These are phyloP conservation scores for Boletus tomentosulus DNA, from an alignment of 768 basidiomycete genomes.

Conservation along the genomic window DNA sequence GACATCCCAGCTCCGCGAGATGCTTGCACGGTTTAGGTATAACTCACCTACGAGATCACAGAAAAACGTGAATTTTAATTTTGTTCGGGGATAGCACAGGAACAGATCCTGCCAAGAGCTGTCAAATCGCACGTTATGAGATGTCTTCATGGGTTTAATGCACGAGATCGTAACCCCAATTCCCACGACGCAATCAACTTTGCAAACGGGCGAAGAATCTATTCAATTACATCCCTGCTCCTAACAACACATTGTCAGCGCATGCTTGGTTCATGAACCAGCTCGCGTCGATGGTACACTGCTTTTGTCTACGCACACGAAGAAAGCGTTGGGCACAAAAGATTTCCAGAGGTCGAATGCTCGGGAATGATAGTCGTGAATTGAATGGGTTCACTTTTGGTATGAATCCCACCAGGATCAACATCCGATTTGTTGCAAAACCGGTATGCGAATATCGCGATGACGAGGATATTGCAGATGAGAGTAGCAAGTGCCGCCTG, in stretches of 20 bases:
- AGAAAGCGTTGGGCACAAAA: neutral
- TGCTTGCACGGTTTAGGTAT: neutral
- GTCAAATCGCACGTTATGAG: neutral
- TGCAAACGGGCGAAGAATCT: neutral
- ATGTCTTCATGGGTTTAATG: neutral
- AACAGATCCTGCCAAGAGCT: neutral
- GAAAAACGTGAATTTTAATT: neutral
- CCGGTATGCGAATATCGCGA: slow-evolving; percentile 13
- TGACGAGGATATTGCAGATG: slow-evolving; percentile 20
- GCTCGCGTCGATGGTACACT: neutral
- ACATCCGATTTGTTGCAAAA: slow-evolving; percentile 6
- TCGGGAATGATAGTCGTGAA: slow-evolving; percentile 12
- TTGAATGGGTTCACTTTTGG: slow-evolving; percentile 2
- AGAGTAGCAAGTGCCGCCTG: slow-evolving; percentile 21
- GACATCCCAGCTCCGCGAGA: neutral
- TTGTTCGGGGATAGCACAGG: neutral
- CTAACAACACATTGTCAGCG: neutral
- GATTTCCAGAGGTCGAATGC: neutral
- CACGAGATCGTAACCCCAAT: neutral
- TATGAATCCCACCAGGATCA: neutral
- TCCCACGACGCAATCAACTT: neutral
- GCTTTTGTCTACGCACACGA: neutral
- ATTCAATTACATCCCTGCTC: neutral
- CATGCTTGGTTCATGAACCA: neutral
- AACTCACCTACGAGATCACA: neutral